Percentiles rank a stretch among this genome's conserved stretches.
Conservation (phyloP, 2,329 filamentous ascomycete genomes). For the Fusarium pseudograminearum region DNA sequence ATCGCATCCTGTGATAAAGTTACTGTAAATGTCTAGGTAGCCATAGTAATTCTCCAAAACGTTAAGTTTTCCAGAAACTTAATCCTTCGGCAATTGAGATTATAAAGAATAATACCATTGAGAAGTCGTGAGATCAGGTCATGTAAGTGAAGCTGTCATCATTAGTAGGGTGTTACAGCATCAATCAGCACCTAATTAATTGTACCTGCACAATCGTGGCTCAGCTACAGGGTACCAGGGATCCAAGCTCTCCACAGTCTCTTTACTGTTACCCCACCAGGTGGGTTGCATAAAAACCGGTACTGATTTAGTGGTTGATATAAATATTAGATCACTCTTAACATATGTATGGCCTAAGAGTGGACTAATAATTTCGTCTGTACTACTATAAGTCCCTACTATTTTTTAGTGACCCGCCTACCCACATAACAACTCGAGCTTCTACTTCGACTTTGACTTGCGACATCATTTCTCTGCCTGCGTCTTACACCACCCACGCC, state of each 20-base stretch:
- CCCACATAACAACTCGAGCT: constrained; percentile 12
- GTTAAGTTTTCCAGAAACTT: background rate
- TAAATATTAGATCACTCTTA: too few relatives aligned
- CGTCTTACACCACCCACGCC: constrained; percentile 1
- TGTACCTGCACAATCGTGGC: constrained; percentile 4
- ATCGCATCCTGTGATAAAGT: background rate
- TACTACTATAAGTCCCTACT: too few relatives aligned
- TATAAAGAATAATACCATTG: background rate
- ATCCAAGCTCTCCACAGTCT: constrained; percentile 17
- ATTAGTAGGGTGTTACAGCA: background rate
- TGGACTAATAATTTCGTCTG: too few relatives aligned
- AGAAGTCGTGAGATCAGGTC: background rate
- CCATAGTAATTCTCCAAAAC: background rate
- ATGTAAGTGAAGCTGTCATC: constrained; percentile 9
- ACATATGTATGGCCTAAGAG: too few relatives aligned
- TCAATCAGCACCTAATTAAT: constrained; percentile 21
- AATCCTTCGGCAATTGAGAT: background rate
- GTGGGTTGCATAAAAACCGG: too few relatives aligned
- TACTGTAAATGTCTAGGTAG: background rate
- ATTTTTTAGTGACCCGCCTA: too few relatives aligned
- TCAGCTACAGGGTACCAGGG: constrained; percentile 4
- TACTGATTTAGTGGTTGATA: too few relatives aligned
- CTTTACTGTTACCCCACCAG: constrained; percentile 4
- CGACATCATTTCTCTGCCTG: constrained; percentile 41
- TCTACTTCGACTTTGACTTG: constrained; percentile 28